Evolutionary conservation across 768 basidiomycete species (phyloP).

Genomic region (Hemileccinum impolitum): DNA sequence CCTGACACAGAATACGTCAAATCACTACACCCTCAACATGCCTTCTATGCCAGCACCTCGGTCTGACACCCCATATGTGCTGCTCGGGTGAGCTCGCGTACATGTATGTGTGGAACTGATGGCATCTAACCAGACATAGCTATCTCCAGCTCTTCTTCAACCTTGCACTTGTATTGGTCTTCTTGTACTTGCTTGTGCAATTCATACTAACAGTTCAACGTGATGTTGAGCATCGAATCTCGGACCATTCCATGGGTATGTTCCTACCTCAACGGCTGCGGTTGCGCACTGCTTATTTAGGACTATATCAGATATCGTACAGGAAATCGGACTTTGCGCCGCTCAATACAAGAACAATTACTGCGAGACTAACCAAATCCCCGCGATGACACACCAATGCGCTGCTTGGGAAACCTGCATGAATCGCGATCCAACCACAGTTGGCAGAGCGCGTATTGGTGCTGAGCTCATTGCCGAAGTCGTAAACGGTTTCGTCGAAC

Average conservation of each 20-base stretch:
- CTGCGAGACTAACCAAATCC: slow-evolving; percentile 72
- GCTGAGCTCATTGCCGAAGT: slow-evolving; percentile 96
- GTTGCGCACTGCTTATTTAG: slow-evolving; percentile 19
- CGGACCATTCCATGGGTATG: slow-evolving; percentile 84
- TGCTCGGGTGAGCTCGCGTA: slow-evolving; percentile 66
- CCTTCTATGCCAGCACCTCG: slow-evolving; percentile 53
- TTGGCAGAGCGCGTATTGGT: slow-evolving; percentile 85
- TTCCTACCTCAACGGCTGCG: slow-evolving; percentile 10
- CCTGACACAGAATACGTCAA: slow-evolving; percentile 56
- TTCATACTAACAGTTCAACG: slow-evolving; percentile 88
- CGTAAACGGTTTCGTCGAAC: slow-evolving; percentile 94
- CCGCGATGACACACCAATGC: slow-evolving; percentile 87
- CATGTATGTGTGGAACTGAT: slow-evolving; percentile 9
- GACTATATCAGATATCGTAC: slow-evolving; percentile 66
- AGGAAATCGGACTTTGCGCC: slow-evolving; percentile 88
- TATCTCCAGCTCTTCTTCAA: slow-evolving; percentile 97
- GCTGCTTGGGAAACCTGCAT: slow-evolving; percentile 91
- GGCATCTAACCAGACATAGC: slow-evolving; percentile 35
- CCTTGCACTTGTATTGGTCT: slow-evolving; percentile 73
- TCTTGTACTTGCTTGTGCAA: slow-evolving; percentile 80
- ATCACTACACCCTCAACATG: slow-evolving; percentile 84
- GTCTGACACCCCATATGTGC: slow-evolving; percentile 73
- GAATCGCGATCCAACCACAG: slow-evolving; percentile 87
- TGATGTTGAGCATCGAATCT: slow-evolving; percentile 84
- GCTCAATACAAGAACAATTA: slow-evolving; percentile 77